These are phyloP conservation scores for Penicillium bovifimosum DNA, from an alignment of 495 filamentous ascomycete genomes.

Conservation along the genomic window DNA sequence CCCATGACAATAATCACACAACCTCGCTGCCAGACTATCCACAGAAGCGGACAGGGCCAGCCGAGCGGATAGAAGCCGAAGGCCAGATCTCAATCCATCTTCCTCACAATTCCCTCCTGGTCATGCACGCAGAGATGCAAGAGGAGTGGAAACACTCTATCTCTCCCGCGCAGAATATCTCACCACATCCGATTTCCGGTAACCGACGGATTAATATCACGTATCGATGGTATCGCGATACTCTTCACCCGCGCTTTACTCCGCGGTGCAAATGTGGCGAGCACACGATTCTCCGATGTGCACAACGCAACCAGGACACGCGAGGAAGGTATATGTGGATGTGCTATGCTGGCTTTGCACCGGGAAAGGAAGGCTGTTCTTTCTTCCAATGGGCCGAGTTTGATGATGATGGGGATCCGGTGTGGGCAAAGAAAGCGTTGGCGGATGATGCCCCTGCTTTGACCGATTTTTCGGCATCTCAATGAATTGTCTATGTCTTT, in stretches of 20 bases:
- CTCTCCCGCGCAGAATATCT: slow-evolving; percentile 63
- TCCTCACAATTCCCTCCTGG: slow-evolving; percentile 84
- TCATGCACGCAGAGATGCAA: slow-evolving; percentile 88
- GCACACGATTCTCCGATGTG: slow-evolving; percentile 69
- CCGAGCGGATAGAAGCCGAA: slow-evolving; percentile 50
- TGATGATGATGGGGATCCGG: slow-evolving; percentile 76
- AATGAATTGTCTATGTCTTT: background rate
- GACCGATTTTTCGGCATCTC: slow-evolving; percentile 29
- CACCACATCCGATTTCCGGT: slow-evolving; percentile 75
- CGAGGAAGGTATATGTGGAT: slow-evolving; percentile 88
- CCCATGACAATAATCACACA: slow-evolving; percentile 2
- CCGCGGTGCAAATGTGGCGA: slow-evolving; percentile 60
- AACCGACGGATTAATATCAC: slow-evolving; percentile 86
- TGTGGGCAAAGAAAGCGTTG: slow-evolving; percentile 43
- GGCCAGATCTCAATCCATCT: slow-evolving; percentile 89
- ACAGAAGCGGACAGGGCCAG: slow-evolving; percentile 13
- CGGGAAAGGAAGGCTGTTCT: slow-evolving; percentile 68
- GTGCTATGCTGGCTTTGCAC: slow-evolving; percentile 74
- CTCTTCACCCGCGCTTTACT: slow-evolving; percentile 61
- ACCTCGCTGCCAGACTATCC: background rate
- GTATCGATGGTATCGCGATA: slow-evolving; percentile 78
- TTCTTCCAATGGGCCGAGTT: slow-evolving; percentile 92
- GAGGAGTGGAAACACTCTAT: slow-evolving; percentile 61
- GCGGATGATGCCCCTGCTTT: slow-evolving; percentile 24
- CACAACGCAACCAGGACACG: slow-evolving; percentile 68